A percentile compares a stretch with the other conserved stretches of the same genome.
These are phyloP conservation scores for Aurinia saxatilis DNA, from an alignment of 345 rosid genomes.

Conservation along the genomic window DNA sequence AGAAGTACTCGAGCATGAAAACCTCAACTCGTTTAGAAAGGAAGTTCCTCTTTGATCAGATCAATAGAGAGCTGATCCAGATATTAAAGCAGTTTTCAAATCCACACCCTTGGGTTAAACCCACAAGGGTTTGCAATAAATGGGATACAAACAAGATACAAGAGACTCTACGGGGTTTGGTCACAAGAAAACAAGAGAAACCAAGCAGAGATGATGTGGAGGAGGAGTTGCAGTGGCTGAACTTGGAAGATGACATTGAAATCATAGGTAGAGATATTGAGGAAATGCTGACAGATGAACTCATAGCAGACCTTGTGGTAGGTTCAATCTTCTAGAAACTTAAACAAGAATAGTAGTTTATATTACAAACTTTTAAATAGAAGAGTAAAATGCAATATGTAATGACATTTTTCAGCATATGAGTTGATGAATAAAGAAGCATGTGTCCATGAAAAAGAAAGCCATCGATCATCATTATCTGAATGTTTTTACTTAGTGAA, in stretches of 20 bases:
- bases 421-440: constrained; percentile 9
- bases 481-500: neutral
- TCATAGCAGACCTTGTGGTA: constrained; percentile 48
- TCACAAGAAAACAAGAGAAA: constrained; percentile 35
- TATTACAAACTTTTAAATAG: neutral
- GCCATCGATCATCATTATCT: neutral
- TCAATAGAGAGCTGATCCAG: constrained; percentile 46
- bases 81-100: constrained; percentile 38
- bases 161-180: constrained; percentile 37
- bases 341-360: neutral
- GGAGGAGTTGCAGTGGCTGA: constrained; percentile 51
- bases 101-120: constrained; percentile 58
- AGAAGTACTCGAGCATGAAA: constrained; percentile 35
- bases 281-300: constrained; percentile 52
- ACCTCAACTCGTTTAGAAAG: constrained; percentile 56
- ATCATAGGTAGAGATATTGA: constrained; percentile 67
- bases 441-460: neutral
- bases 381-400: constrained; percentile 2
- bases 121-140: constrained; percentile 16
- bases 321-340: constrained; percentile 20
- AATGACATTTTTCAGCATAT: constrained; percentile 29
- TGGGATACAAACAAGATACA: constrained; percentile 40
- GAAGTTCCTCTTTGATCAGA: constrained; percentile 56
- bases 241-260: constrained; percentile 45
- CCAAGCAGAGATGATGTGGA: constrained; percentile 34